Conservation (phyloP, 2,329 filamentous ascomycete genomes). For the Cladophialophora chaetospira region DNA sequence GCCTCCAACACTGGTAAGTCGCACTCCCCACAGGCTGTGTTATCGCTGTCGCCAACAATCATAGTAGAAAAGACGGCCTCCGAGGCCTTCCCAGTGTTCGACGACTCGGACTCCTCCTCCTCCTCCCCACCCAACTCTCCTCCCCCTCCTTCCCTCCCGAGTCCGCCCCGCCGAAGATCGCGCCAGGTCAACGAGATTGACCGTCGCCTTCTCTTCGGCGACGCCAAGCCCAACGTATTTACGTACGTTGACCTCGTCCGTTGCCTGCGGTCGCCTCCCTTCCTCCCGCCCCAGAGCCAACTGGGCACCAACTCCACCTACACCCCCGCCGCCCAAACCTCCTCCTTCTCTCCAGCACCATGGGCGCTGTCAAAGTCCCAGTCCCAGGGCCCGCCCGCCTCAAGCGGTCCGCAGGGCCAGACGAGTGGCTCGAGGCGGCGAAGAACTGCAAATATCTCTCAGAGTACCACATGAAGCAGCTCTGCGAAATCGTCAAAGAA, state of each 20-base stretch:
- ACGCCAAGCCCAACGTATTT: constrained; percentile 19
- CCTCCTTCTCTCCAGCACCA: constrained; percentile 20
- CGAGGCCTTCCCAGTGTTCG: constrained; percentile 27
- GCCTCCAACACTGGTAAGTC: constrained; percentile 11
- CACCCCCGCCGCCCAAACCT: constrained; percentile 36
- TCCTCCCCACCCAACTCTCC: constrained; percentile 11
- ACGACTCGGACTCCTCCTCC: constrained; percentile 15
- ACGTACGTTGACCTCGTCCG: constrained; percentile 27
- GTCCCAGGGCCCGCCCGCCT: constrained; percentile 89
- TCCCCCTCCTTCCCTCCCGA: constrained; percentile 7
- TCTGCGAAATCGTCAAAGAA: constrained; percentile 98
- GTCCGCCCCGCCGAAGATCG: constrained; percentile 20
- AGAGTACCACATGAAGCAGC: constrained; percentile 95
- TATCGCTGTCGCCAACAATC: constrained; percentile 13
- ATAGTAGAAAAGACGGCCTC: constrained; percentile 13
- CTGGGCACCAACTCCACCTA: constrained; percentile 14
- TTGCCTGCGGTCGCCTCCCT: constrained; percentile 19
- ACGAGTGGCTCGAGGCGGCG: constrained; percentile 95
- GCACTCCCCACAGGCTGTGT: constrained; percentile 1
- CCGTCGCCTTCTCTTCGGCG: constrained; percentile 18
- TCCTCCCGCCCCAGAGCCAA: constrained; percentile 23
- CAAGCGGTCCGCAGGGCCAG: constrained; percentile 77
- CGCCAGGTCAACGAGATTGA: constrained; percentile 28
- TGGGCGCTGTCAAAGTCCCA: constrained; percentile 57
- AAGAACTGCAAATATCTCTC: constrained; percentile 97